phyloP scores from a whole-genome alignment of 768 basidiomycete species.

The Boletus patriciae region DNA sequence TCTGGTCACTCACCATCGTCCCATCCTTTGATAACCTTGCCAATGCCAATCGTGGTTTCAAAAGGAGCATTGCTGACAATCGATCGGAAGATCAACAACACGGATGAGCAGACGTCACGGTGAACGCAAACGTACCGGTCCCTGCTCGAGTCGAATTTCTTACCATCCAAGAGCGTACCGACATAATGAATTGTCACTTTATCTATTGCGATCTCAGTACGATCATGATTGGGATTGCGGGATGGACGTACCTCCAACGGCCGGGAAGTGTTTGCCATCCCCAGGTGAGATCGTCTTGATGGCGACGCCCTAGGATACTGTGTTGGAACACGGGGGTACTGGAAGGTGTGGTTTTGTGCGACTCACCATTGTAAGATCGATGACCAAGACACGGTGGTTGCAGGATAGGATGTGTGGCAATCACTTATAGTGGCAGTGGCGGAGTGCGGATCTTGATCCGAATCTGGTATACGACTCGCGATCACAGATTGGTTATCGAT shows the following conservation, averaged over 20 bases:
- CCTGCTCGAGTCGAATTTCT: slow-evolving; percentile 71
- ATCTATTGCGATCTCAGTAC: slow-evolving; percentile 45
- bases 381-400: slow-evolving; percentile 27
- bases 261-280: slow-evolving; percentile 65
- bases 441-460: slow-evolving; percentile 80
- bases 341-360: slow-evolving; percentile 1
- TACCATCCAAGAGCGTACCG: slow-evolving; percentile 65
- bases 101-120: neutral
- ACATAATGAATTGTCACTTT: slow-evolving; percentile 76
- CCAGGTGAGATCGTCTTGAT: slow-evolving; percentile 59
- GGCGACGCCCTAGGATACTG: slow-evolving; percentile 59
- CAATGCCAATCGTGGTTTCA: slow-evolving; percentile 68
- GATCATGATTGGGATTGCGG: slow-evolving; percentile 16
- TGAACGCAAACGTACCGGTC: slow-evolving; percentile 53
- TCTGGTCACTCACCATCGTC: slow-evolving; percentile 65
- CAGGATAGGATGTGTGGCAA: slow-evolving; percentile 24
- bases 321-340: neutral
- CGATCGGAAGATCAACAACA: slow-evolving; percentile 8
- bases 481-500: slow-evolving; percentile 32
- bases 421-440: slow-evolving; percentile 48
- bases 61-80: slow-evolving; percentile 57
- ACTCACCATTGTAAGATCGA: slow-evolving; percentile 36
- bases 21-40: slow-evolving; percentile 88
- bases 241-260: slow-evolving; percentile 59
- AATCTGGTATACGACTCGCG: slow-evolving; percentile 35